Evolutionary conservation across 176 grass and related monocot genomes (phyloP).

Genomic region (Bonia amplexicaulis): DNA sequence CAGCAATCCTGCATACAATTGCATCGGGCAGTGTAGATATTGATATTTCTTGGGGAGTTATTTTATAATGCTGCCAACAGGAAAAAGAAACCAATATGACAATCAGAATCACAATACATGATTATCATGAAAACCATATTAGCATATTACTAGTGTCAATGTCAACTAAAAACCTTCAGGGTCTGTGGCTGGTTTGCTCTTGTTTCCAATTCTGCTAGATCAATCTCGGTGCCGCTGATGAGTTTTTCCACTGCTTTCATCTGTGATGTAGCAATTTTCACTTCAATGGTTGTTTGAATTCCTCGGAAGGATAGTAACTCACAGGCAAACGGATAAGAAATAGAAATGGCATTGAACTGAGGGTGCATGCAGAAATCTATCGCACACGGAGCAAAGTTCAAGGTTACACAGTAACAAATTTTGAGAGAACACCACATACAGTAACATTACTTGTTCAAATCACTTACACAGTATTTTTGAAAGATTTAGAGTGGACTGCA

Average conservation of each 20-base stretch:
- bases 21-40: slow-evolving; percentile 60
- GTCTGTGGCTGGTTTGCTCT: slow-evolving; percentile 65
- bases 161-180: slow-evolving; percentile 55
- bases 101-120: not conserved
- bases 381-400: not conserved
- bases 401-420: not conserved
- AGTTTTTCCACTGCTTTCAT: slow-evolving; percentile 69
- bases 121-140: not conserved
- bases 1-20: slow-evolving; percentile 72
- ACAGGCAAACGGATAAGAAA: not conserved
- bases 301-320: not conserved
- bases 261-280: slow-evolving; percentile 23
- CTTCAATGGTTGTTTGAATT: not conserved
- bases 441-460: not conserved
- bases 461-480: not conserved
- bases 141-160: not conserved
- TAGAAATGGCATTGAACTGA: not conserved
- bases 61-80: slow-evolving; percentile 72
- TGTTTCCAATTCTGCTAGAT: slow-evolving; percentile 50
- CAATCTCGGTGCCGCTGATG: slow-evolving; percentile 58
- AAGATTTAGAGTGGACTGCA: not conserved
- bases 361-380: not conserved
- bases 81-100: not conserved
- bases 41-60: slow-evolving; percentile 71
- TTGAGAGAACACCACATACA: not conserved